Conservation (phyloP, 371 early-diverging fungal genomes). For the Mucor velutinosus region DNA sequence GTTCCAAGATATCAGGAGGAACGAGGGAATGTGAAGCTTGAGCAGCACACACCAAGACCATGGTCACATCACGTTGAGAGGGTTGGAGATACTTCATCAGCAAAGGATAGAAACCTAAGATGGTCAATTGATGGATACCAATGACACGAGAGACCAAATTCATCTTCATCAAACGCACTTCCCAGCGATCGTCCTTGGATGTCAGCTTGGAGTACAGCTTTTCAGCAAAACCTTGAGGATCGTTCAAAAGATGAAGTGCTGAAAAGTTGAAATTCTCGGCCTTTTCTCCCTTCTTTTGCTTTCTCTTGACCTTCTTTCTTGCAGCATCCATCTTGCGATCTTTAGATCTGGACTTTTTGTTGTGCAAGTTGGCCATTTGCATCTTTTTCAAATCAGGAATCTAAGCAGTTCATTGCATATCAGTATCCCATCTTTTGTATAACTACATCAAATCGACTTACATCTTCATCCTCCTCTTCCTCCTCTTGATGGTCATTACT, state of each 20-base stretch:
- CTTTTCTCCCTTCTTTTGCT: slow-evolving; percentile 62
- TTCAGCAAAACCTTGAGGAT: slow-evolving; percentile 95
- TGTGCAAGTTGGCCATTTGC: slow-evolving; percentile 75
- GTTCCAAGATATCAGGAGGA: slow-evolving; percentile 89
- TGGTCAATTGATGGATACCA: slow-evolving; percentile 91
- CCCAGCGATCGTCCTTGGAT: slow-evolving; percentile 79
- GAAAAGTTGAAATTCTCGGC: slow-evolving; percentile 89
- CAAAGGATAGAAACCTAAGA: slow-evolving; percentile 88
- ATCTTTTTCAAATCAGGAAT: slow-evolving; percentile 70
- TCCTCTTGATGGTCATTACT: slow-evolving; percentile 72
- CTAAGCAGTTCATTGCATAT: slow-evolving; percentile 2
- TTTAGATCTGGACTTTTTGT: slow-evolving; percentile 83
- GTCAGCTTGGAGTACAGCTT: slow-evolving; percentile 78
- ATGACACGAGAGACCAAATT: slow-evolving; percentile 92
- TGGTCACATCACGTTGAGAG: slow-evolving; percentile 90
- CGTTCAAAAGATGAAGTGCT: slow-evolving; percentile 90
- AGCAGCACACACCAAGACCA: slow-evolving; percentile 88
- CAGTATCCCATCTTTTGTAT: not conserved
- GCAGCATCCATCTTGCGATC: slow-evolving; percentile 73
- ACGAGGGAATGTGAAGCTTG: slow-evolving; percentile 91
- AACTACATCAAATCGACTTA: slow-evolving; percentile 35
- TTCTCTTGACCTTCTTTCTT: slow-evolving; percentile 67
- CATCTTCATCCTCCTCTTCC: slow-evolving; percentile 66
- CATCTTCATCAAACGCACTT: slow-evolving; percentile 87
- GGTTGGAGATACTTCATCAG: slow-evolving; percentile 91